Conservation (phyloP, 2,329 filamentous ascomycete genomes). For the Penicillium rolfsii region DNA sequence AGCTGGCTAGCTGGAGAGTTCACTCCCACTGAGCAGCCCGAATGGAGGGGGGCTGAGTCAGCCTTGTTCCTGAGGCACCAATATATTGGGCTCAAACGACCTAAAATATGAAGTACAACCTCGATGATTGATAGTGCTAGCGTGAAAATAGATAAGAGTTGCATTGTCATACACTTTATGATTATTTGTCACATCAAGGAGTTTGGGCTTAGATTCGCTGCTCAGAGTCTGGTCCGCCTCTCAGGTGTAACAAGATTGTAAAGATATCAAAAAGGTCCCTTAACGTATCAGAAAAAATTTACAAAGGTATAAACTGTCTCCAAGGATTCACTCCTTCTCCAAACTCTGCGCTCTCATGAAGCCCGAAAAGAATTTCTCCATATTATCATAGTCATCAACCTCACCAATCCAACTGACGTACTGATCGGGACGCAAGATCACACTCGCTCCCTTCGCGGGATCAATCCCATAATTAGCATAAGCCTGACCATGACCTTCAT, state of each 20-base stretch:
- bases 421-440: constrained; percentile 62
- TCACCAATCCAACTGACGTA: constrained; percentile 44
- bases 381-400: constrained; percentile 24
- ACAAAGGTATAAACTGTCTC: not conserved
- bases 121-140: too few species aligned
- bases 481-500: constrained; percentile 55
- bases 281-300: not conserved
- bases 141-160: too few species aligned
- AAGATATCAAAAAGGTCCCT: not conserved
- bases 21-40: not conserved
- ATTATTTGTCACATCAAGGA: not conserved
- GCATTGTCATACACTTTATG: too few species aligned
- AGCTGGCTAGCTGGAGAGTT: not conserved
- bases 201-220: not conserved
- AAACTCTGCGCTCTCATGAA: constrained; percentile 32
- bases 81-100: too few species aligned
- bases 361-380: constrained; percentile 19
- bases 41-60: constrained; percentile 6
- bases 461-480: constrained; percentile 60
- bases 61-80: constrained; percentile 1
- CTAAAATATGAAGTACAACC: too few species aligned
- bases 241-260: not conserved
- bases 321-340: not conserved
- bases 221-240: not conserved
- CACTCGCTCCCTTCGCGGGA: constrained; percentile 46